Conservation (phyloP, 2,329 filamentous ascomycete species). For the Ampelomyces quisqualis region DNA sequence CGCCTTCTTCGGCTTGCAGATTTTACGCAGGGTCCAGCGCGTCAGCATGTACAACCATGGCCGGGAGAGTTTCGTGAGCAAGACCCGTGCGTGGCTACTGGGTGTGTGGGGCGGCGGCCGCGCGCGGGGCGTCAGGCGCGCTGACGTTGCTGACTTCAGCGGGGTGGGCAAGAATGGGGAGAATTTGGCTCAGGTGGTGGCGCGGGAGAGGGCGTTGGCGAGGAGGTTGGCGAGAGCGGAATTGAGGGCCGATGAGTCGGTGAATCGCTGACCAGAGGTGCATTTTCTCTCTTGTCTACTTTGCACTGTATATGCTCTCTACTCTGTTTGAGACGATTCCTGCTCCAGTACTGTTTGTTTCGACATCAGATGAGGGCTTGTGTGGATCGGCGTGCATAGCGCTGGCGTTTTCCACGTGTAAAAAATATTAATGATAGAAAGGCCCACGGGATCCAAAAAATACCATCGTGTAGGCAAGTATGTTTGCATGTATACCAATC, state of each 20-base stretch:
- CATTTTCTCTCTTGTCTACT: conserved; percentile 3
- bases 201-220: conserved; percentile 30
- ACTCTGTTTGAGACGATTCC: conserved; percentile 21
- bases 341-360: conserved; percentile 8
- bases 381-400: conserved; percentile 21
- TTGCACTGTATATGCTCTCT: conserved; percentile 6
- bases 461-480: no score
- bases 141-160: conserved; percentile 14
- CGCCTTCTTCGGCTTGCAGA: conserved; percentile 79
- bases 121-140: conserved; percentile 23
- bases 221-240: conserved; percentile 32
- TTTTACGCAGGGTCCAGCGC: conserved; percentile 81
- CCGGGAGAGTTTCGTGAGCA: conserved; percentile 20
- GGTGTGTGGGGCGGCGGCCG: conserved; percentile 34
- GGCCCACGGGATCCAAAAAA: no score
- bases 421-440: no score
- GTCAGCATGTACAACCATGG: conserved; percentile 75
- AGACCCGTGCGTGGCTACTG: conserved; percentile 25
- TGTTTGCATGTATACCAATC: neutral
- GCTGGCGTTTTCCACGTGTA: conserved; percentile 27
- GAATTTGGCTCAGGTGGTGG: conserved; percentile 27
- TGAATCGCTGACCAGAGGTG: conserved; percentile 8
- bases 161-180: conserved; percentile 24
- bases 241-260: conserved; percentile 23
- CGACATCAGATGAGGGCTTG: conserved; percentile 1